Conservation (phyloP, 345 rosid genomes). For the Anastatica hierochuntica region DNA sequence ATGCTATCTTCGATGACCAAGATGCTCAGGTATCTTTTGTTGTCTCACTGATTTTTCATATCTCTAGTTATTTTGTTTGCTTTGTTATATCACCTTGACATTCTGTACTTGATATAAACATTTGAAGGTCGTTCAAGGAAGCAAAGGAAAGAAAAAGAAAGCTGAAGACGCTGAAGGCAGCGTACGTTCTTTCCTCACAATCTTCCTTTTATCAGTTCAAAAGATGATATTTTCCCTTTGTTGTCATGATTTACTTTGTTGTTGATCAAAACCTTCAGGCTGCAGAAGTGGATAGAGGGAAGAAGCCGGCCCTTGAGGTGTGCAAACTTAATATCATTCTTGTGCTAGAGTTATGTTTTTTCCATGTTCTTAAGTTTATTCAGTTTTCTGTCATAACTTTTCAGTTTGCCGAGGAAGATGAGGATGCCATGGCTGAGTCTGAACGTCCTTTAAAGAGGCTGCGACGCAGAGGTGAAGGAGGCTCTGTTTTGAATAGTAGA, state of each 20-base stretch:
- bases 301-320: constrained; percentile 28
- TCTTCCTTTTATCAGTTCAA: not conserved
- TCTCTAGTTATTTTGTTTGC: not conserved
- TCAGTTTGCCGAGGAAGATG: constrained; percentile 17
- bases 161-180: constrained; percentile 3
- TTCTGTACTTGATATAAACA: not conserved
- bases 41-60: not conserved
- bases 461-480: constrained; percentile 47
- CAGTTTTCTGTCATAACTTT: not conserved
- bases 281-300: constrained; percentile 23
- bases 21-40: constrained; percentile 45
- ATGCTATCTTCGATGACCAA: constrained; percentile 75
- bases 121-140: constrained; percentile 4
- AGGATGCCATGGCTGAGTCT: constrained; percentile 27
- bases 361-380: constrained; percentile 4
- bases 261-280: constrained; percentile 30
- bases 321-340: constrained; percentile 4
- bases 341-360: not conserved
- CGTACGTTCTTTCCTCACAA: constrained; percentile 13
- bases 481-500: constrained; percentile 17
- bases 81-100: constrained; percentile 4
- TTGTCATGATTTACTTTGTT: not conserved
- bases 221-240: not conserved
- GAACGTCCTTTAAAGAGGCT: constrained; percentile 64
- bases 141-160: constrained; percentile 5